phyloP scores from a whole-genome alignment of 192 early-diverging fungal genomes.

The Hyaloraphidium curvatum region DNA sequence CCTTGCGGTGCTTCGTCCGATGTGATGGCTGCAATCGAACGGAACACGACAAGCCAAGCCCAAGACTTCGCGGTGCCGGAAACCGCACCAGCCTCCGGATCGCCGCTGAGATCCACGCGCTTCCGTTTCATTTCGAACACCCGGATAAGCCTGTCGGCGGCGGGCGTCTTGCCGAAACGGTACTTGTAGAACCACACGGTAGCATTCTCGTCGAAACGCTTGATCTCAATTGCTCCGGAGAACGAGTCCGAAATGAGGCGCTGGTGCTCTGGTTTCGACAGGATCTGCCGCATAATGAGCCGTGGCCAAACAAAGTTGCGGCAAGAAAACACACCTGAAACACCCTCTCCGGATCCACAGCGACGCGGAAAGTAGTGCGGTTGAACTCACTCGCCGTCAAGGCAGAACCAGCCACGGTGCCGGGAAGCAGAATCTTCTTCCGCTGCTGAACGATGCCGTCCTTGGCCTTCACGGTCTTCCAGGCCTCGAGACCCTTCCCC shows the following conservation, averaged over 20 bases:
- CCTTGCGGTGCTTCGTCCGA: too few relatives aligned
- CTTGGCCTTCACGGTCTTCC: slow-evolving; percentile 21
- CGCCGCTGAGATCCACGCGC: too few relatives aligned
- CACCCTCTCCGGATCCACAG: slow-evolving; percentile 24
- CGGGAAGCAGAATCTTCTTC: slow-evolving; percentile 12
- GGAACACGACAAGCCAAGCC: too few relatives aligned
- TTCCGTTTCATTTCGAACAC: slow-evolving; percentile 7
- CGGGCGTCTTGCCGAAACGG: background rate
- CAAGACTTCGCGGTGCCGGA: too few relatives aligned
- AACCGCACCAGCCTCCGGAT: too few relatives aligned
- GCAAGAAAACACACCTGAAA: slow-evolving; percentile 13
- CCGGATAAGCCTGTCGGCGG: background rate
- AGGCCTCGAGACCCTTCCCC: slow-evolving; percentile 12
- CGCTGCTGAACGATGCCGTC: slow-evolving; percentile 17
- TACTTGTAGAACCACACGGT: background rate
- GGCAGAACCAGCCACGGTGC: slow-evolving; percentile 8
- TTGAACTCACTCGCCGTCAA: too few relatives aligned
- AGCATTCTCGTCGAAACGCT: background rate
- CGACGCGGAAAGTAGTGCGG: slow-evolving; percentile 10
- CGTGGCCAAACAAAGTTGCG: background rate
- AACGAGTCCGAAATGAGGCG: slow-evolving; percentile 21
- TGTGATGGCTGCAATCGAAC: too few relatives aligned
- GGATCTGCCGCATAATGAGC: slow-evolving; percentile 8
- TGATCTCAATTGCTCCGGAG: background rate
- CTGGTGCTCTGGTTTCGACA: slow-evolving; percentile 34